Evolutionary conservation across 345 rosid genomes (phyloP), one percentile per base, ranked within the genome.

Genomic region (Limnanthes douglasii): DNA sequence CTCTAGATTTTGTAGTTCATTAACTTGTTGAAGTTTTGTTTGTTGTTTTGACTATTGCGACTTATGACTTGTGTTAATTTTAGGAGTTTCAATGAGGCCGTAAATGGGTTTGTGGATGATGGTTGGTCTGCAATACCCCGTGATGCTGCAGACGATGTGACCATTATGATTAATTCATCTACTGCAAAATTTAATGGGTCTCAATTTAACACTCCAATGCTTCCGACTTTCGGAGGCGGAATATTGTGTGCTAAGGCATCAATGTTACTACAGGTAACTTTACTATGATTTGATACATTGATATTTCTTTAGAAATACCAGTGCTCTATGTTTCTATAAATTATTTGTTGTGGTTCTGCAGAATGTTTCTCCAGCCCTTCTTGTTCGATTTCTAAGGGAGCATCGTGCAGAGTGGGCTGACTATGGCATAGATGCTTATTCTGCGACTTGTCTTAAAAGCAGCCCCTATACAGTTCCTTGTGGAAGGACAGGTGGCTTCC

Each of bases 331-430:
- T n/a, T n/a, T n/a, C n/a, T n/a, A n/a, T n/a, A n/a, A n/a, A n/a
- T n/a, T n/a, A n/a, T n/a, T n/a, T n/a, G n/a, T n/a, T n/a, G n/a
- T n/a, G n/a, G n/a, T n/a, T n/a, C n/a, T n/a, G n/a, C 65, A 88
- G 97, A 77, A 79, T 35, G 97, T 88, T 10, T 90, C 97, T 27
- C 97, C 95, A 3, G 84, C 78, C 15, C 62, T 88, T 25, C 70
- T 88, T 48, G 78, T 83, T 50, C 90, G 84, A 4, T 88, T 88
- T 62, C 64, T 88, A 48, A 76, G 97, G 61, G 97, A 88, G 48
- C 97, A 88, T 53, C 95, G 97, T 2, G 83, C 97, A 0, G 95
- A 88, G 48, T 88, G 97, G 97, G 95, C 97, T 38, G 95, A 88
- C 60, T 74, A 76, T 32, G 97, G 86, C 7, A 78, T 86, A 22